Evolutionary conservation across 495 filamentous ascomycete genomes (phyloP).

Genomic region (Tuber microsphaerosporum): DNA sequence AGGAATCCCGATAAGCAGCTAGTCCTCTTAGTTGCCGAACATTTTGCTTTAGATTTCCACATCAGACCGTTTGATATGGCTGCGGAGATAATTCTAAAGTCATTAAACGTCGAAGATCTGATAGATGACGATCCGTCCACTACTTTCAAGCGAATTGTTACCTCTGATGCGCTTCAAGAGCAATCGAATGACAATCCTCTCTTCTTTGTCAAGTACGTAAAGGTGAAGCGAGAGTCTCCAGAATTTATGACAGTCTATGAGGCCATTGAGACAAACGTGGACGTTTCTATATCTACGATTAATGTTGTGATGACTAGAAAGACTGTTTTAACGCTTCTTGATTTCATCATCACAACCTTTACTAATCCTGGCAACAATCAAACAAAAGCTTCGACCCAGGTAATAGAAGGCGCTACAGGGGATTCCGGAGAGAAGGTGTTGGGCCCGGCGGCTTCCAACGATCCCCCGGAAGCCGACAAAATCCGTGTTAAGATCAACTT

Average conservation of each 20-base stretch:
- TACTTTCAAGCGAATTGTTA: constrained; percentile 93
- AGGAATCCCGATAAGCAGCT: constrained; percentile 70
- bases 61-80: constrained; percentile 84
- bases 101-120: constrained; percentile 87
- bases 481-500: constrained; percentile 83
- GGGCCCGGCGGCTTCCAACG: constrained; percentile 33
- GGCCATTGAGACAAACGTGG: constrained; percentile 84
- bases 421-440: constrained; percentile 44
- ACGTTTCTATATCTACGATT: constrained; percentile 87
- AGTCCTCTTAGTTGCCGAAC: constrained; percentile 83
- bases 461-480: constrained; percentile 47
- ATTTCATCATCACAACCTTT: constrained; percentile 93
- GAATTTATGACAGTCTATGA: constrained; percentile 88
- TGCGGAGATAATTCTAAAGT: constrained; percentile 77
- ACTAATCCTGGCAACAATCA: constrained; percentile 57
- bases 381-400: constrained; percentile 34
- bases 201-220: constrained; percentile 77
- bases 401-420: constrained; percentile 43
- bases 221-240: constrained; percentile 82
- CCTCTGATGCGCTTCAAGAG: constrained; percentile 61
- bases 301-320: constrained; percentile 89
- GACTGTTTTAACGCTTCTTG: constrained; percentile 86
- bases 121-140: constrained; percentile 80
- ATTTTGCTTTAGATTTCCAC: constrained; percentile 79
- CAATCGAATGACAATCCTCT: constrained; percentile 64